Percentiles rank a stretch among this genome's conserved stretches.
Conservation (phyloP, 805 yeast genomes). For the Monosporozyma siamensis region DNA sequence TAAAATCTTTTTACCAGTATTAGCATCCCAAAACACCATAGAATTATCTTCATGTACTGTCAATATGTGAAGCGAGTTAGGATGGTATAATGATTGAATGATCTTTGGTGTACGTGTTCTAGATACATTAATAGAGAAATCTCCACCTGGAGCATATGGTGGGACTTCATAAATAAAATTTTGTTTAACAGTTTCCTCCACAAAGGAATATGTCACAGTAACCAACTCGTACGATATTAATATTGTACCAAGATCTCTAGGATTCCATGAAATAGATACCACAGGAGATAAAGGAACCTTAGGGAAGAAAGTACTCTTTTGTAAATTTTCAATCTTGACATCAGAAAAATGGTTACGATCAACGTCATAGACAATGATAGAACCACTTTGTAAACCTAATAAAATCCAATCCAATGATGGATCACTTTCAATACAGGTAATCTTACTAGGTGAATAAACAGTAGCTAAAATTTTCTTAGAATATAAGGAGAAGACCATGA, state of each 20-base stretch:
- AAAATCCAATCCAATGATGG: constrained; percentile 84
- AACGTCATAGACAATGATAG: constrained; percentile 63
- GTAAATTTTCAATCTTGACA: constrained; percentile 60
- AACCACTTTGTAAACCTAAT: constrained; percentile 72
- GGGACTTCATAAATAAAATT: constrained; percentile 54
- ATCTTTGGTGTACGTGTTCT: constrained; percentile 35
- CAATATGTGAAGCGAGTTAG: constrained; percentile 79
- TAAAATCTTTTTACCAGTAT: constrained; percentile 60
- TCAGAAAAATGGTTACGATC: constrained; percentile 66
- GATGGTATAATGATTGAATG: constrained; percentile 68
- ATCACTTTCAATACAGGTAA: constrained; percentile 67
- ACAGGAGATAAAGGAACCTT: constrained; percentile 56
- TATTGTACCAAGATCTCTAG: constrained; percentile 76
- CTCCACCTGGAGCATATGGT: constrained; percentile 67
- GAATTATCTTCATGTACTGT: constrained; percentile 78
- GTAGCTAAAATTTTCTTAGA: constrained; percentile 51
- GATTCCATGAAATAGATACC: constrained; percentile 64
- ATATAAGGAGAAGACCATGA: constrained; percentile 63
- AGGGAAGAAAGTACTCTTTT: constrained; percentile 46
- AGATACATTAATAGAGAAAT: constrained; percentile 26
- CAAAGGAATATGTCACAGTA: constrained; percentile 61
- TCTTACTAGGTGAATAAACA: constrained; percentile 52
- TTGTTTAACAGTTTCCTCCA: constrained; percentile 48
- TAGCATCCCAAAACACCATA: constrained; percentile 87
- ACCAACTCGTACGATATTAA: constrained; percentile 63